phyloP scores from a whole-genome alignment of 2,329 filamentous ascomycete genomes.

The Ophiostoma himal-ulmi region DNA sequence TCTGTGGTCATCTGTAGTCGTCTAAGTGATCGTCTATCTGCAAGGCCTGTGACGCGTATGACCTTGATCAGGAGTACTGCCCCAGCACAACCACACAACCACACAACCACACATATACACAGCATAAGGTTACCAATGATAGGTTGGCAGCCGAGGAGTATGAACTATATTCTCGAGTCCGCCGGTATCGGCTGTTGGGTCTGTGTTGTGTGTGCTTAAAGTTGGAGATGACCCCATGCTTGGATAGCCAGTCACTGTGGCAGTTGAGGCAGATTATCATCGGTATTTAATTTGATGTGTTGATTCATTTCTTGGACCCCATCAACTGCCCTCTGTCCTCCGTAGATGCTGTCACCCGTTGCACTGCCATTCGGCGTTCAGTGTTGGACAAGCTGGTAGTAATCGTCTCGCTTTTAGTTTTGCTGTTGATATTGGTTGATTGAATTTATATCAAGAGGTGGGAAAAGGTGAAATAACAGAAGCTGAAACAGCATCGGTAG shows the following conservation, averaged over 20 bases:
- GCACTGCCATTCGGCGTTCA: conserved; percentile 3
- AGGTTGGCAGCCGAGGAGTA: not conserved
- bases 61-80: not conserved
- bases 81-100: not conserved
- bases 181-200: not conserved
- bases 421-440: not conserved
- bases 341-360: not conserved
- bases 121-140: not conserved
- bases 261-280: not conserved
- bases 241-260: too few species aligned
- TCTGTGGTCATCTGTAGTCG: not conserved
- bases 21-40: not conserved
- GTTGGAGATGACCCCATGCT: too few species aligned
- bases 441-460: too few species aligned
- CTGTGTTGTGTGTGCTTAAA: too few species aligned
- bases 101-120: not conserved
- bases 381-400: not conserved
- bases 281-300: not conserved
- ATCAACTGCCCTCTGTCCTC: not conserved
- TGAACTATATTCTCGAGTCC: not conserved
- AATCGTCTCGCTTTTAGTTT: not conserved
- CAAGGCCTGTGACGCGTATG: conserved; percentile 7
- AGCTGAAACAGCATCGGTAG: not conserved
- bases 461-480: not conserved
- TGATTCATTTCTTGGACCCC: not conserved